Conservation (phyloP, 2,329 filamentous ascomycete genomes). For the Aureobasidium sp. region DNA sequence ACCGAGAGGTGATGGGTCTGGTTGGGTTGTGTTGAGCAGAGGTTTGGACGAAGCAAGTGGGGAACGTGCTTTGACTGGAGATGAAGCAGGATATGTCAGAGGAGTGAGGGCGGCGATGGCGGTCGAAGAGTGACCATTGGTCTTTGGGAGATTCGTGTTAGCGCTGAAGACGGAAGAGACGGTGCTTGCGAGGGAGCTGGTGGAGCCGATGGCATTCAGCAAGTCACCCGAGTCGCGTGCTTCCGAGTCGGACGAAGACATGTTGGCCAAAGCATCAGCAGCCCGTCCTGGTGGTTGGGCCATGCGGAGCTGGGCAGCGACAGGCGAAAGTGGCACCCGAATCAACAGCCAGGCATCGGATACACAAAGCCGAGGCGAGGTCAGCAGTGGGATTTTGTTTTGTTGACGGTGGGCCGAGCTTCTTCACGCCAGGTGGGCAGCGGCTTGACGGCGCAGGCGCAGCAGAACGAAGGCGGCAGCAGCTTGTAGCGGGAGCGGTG, state of each 20-base stretch:
- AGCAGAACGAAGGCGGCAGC: not conserved
- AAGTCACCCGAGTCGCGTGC: slow-evolving; percentile 48
- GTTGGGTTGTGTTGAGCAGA: slow-evolving; percentile 15
- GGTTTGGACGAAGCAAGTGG: slow-evolving; percentile 30
- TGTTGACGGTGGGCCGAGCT: slow-evolving; percentile 2
- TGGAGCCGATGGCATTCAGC: slow-evolving; percentile 61
- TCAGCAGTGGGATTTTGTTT: not conserved
- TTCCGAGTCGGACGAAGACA: slow-evolving; percentile 12
- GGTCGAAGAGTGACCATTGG: slow-evolving; percentile 46
- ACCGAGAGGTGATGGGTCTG: not conserved
- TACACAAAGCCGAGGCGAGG: not conserved
- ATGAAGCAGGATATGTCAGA: slow-evolving; percentile 57
- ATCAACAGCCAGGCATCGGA: slow-evolving; percentile 7
- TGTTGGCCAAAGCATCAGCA: slow-evolving; percentile 2
- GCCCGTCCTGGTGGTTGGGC: not conserved
- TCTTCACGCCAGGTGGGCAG: not conserved
- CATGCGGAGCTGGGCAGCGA: slow-evolving; percentile 2
- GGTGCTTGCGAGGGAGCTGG: slow-evolving; percentile 62
- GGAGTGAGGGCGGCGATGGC: slow-evolving; percentile 49
- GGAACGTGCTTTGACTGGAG: slow-evolving; percentile 50
- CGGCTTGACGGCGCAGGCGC: not conserved
- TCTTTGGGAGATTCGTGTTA: slow-evolving; percentile 42
- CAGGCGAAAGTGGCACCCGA: not conserved
- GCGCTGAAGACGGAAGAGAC: slow-evolving; percentile 63
- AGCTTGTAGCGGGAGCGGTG: not conserved